Evolutionary conservation across 306 rosid species (phyloP).

Genomic region (Trifolium dubium): DNA sequence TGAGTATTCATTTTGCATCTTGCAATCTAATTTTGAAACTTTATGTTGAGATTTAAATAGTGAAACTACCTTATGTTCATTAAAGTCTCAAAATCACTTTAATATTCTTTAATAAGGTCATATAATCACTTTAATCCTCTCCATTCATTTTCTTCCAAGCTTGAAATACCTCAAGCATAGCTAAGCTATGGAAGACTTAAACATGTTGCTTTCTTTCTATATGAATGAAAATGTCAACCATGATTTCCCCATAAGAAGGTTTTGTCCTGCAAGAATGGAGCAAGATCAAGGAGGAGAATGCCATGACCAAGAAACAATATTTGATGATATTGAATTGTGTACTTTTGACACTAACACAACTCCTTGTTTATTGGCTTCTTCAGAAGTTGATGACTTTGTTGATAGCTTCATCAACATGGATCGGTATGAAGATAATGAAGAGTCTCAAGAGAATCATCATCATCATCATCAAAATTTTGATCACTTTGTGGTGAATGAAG

Average conservation of each 20-base stretch:
- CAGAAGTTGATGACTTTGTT: conserved; percentile 74
- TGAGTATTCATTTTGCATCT: conserved; percentile 1
- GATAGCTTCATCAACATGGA: conserved; percentile 83
- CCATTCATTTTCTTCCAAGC: conserved; percentile 19
- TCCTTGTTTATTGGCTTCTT: conserved; percentile 58
- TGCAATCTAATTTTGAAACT: background rate
- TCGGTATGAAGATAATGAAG: conserved; percentile 44
- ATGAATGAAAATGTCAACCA: conserved; percentile 51
- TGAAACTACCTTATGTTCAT: background rate
- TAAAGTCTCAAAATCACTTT: background rate
- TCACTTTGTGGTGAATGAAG: conserved; percentile 46
- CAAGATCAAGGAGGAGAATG: conserved; percentile 57
- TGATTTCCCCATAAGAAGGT: conserved; percentile 70
- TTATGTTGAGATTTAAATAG: background rate
- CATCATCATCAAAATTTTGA: conserved; percentile 44
- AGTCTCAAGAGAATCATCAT: conserved; percentile 39
- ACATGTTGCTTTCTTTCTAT: conserved; percentile 53
- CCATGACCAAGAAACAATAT: conserved; percentile 50
- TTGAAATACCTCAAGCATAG: conserved; percentile 16
- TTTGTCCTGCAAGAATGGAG: conserved; percentile 74
- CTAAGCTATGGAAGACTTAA: conserved; percentile 58
- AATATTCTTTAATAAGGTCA: background rate
- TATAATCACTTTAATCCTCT: conserved; percentile 8
- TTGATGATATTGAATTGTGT: conserved; percentile 50
- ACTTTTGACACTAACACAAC: conserved; percentile 47